Base-by-base conservation (phyloP, 2,329 filamentous ascomycete genomes). In the Apiospora saccharicola region DNA sequence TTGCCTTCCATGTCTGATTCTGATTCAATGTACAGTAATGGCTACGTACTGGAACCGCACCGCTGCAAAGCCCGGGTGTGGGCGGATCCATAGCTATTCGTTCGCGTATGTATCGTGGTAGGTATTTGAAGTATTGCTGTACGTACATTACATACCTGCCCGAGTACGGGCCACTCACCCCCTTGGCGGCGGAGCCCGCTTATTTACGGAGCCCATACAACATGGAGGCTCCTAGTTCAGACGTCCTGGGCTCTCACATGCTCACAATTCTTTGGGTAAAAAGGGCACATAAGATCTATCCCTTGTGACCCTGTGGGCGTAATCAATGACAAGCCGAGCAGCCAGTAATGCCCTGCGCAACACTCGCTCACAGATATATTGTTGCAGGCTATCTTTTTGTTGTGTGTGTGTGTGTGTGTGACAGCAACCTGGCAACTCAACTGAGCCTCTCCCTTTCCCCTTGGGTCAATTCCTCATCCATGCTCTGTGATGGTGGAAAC, bases 161-260 rank as follows among this genome's bases (percentile, higher is more conserved):
- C 53, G 53, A 61, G 53, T 61, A 30, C 51, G 57, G 57, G 57
- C 57, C 57, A 41, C 57, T 41, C 67, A 46, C 24, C 46, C 68
- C 34, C 47, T 70, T 70, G 47, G 68, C 68, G 47, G 19, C 68
- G 47, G 19, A 41, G 47, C 34, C 68, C 68, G 68, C 68, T 70
- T 70, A 70, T 51, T 57, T 43, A 70, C 68, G 68, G 68, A 70
- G 68, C 37, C 46, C 57, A 64, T 64, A 64, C 57, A 51, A 26
- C 68, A 70, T 41, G 68, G 68, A 70, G 68, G 68, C 68, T 70
- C 68, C 68, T 53, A 57, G 68, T 70, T 51, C 57, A 64, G 47
- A 22, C 68, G 46, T 57, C 47, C 47, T 51, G 68, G 68, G 46
- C 68, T 70, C 68, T 70, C 68, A 70, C 68, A 70, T 70, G 68